Conservation (phyloP, 352 stramenopile genomes). For the Salisapilia sapeloensis region DNA sequence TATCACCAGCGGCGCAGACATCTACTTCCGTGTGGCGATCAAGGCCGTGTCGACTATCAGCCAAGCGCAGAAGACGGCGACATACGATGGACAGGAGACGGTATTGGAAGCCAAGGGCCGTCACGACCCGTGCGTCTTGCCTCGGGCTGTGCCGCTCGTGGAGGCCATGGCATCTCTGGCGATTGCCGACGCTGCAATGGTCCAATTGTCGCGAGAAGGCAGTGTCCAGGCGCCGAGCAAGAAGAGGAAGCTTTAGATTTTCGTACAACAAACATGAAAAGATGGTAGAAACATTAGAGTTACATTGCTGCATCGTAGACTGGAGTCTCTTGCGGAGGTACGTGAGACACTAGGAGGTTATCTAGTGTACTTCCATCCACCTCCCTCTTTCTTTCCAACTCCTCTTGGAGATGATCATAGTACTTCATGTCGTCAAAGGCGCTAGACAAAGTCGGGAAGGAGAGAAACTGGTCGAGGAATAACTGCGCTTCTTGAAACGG, state of each 20-base stretch:
- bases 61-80: conserved; percentile 87
- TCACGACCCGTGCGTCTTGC: conserved; percentile 97
- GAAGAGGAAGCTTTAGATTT: conserved; percentile 45
- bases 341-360: too few species aligned
- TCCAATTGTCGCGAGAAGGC: conserved; percentile 85
- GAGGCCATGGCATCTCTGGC: conserved; percentile 96
- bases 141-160: conserved; percentile 93
- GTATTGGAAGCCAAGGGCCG: conserved; percentile 94
- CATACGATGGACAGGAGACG: conserved; percentile 90
- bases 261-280: too few species aligned
- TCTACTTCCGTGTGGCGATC: conserved; percentile 97
- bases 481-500: conserved; percentile 51
- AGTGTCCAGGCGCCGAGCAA: conserved; percentile 30
- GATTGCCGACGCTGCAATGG: conserved; percentile 92
- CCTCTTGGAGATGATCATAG: conserved; percentile 34
- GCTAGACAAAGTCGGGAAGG: conserved; percentile 31
- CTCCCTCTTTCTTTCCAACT: conserved; percentile 37
- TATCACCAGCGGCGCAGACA: conserved; percentile 96
- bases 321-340: too few species aligned
- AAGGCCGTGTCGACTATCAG: conserved; percentile 98
- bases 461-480: not conserved
- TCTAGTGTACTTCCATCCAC: too few species aligned
- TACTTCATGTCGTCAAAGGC: conserved; percentile 59
- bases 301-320: too few species aligned
- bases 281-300: too few species aligned